Percentiles rank a stretch among this genome's conserved stretches.
These are phyloP conservation scores for Drosera spatulata DNA, from an alignment of 179 eudicot species.

Conservation along the genomic window DNA sequence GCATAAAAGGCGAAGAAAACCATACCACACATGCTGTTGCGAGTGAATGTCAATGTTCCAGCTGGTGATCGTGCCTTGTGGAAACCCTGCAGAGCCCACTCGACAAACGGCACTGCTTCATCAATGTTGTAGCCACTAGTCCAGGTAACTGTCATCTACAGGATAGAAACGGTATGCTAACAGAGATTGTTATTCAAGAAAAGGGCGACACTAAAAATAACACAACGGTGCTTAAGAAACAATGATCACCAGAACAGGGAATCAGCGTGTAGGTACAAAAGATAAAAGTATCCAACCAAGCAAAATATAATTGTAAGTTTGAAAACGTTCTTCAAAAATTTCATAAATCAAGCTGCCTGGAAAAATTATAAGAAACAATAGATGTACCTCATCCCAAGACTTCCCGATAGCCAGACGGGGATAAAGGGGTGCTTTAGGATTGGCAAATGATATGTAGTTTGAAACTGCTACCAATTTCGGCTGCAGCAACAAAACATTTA, in stretches of 20 bases:
- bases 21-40: conserved; percentile 14
- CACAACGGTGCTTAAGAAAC: too few relatives aligned
- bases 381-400: conserved; percentile 69
- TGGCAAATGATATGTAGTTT: conserved; percentile 42
- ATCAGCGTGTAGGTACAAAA: too few relatives aligned
- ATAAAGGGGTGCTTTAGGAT: conserved; percentile 88
- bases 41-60: conserved; percentile 75
- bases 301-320: background rate
- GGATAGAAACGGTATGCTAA: too few relatives aligned
- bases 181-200: too few relatives aligned
- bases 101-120: conserved; percentile 68
- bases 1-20: too few relatives aligned
- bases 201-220: too few relatives aligned
- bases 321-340: too few relatives aligned
- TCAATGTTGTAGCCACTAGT: conserved; percentile 79
- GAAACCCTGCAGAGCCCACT: conserved; percentile 64
- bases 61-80: conserved; percentile 44
- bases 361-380: background rate
- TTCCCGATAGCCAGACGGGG: conserved; percentile 93
- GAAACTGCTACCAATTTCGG: conserved; percentile 72
- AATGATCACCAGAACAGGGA: too few relatives aligned
- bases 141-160: conserved; percentile 91
- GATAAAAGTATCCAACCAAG: too few relatives aligned
- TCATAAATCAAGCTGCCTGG: background rate
- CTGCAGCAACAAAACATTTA: conserved; percentile 24